Evolutionary conservation across 805 yeast genomes (phyloP).

Genomic region (Ogataea methanolica): DNA sequence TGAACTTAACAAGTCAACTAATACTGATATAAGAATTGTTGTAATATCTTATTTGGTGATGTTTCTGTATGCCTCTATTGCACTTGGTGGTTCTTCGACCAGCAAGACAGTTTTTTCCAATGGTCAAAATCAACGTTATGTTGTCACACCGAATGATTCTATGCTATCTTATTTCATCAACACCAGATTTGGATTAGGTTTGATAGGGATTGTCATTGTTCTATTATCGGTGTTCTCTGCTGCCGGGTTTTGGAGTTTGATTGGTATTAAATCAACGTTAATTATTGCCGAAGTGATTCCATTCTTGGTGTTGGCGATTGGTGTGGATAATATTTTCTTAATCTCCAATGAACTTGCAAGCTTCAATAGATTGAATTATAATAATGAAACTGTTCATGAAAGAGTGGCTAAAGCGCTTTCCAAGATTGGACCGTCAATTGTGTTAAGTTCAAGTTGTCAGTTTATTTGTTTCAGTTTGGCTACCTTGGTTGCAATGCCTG

Average conservation of each 20-base stretch:
- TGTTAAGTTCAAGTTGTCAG: slow-evolving; percentile 74
- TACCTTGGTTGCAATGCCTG: slow-evolving; percentile 86
- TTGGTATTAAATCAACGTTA: slow-evolving; percentile 82
- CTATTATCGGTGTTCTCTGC: slow-evolving; percentile 75
- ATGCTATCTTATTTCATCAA: slow-evolving; percentile 27
- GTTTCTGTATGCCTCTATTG: slow-evolving; percentile 84
- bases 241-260: slow-evolving; percentile 69
- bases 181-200: slow-evolving; percentile 72
- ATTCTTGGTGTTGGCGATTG: slow-evolving; percentile 85
- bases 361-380: slow-evolving; percentile 36
- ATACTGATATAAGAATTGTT: slow-evolving; percentile 70
- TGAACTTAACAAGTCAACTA: slow-evolving; percentile 78
- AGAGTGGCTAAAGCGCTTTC: slow-evolving; percentile 63
- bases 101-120: neutral
- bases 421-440: slow-evolving; percentile 81
- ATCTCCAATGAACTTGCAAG: slow-evolving; percentile 73
- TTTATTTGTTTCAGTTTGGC: slow-evolving; percentile 77
- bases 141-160: neutral
- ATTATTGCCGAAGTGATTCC: slow-evolving; percentile 97
- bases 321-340: slow-evolving; percentile 91
- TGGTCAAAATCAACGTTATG: neutral
- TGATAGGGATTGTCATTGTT: slow-evolving; percentile 81
- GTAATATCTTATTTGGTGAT: slow-evolving; percentile 72
- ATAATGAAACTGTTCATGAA: slow-evolving; percentile 44
- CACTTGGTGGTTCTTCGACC: slow-evolving; percentile 50